A percentile compares a stretch with the other conserved stretches of the same genome.
Conservation (phyloP, 192 early-diverging fungal species). For the Coemansia sp. region DNA sequence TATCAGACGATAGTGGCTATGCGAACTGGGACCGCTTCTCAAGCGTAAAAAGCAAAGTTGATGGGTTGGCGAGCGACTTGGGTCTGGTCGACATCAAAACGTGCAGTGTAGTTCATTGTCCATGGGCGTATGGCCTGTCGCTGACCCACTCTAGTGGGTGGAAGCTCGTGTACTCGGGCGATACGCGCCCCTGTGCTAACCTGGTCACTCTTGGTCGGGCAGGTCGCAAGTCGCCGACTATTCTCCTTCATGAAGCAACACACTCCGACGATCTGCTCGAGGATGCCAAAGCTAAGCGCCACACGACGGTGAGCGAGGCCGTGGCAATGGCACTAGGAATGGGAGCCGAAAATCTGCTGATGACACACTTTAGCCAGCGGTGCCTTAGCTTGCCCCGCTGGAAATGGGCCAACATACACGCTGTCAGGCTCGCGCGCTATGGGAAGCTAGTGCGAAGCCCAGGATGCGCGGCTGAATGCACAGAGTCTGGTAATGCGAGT, state of each 20-base stretch:
- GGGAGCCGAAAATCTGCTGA: slow-evolving; percentile 76
- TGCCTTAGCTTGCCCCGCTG: slow-evolving; percentile 57
- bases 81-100: slow-evolving; percentile 61
- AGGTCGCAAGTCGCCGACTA: slow-evolving; percentile 52
- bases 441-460: slow-evolving; percentile 16
- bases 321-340: slow-evolving; percentile 78
- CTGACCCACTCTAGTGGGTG: slow-evolving; percentile 68
- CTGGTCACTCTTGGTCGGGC: slow-evolving; percentile 68
- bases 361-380: slow-evolving; percentile 97
- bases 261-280: slow-evolving; percentile 68
- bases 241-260: slow-evolving; percentile 93
- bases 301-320: slow-evolving; percentile 86
- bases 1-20: background rate
- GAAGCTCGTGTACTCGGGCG: slow-evolving; percentile 89
- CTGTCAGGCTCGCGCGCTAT: slow-evolving; percentile 20
- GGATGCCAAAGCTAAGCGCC: slow-evolving; percentile 77
- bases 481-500: background rate
- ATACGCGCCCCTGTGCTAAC: slow-evolving; percentile 82
- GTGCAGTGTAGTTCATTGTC: slow-evolving; percentile 79
- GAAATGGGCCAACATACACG: slow-evolving; percentile 9
- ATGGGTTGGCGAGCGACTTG: slow-evolving; percentile 25
- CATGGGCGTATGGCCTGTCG: slow-evolving; percentile 76
- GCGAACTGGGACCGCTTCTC: background rate
- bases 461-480: background rate
- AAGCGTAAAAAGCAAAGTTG: background rate